Evolutionary conservation across 2,329 filamentous ascomycete species (phyloP), one percentile per base, ranked within the genome.

Genomic region (Eutypella sp.): DNA sequence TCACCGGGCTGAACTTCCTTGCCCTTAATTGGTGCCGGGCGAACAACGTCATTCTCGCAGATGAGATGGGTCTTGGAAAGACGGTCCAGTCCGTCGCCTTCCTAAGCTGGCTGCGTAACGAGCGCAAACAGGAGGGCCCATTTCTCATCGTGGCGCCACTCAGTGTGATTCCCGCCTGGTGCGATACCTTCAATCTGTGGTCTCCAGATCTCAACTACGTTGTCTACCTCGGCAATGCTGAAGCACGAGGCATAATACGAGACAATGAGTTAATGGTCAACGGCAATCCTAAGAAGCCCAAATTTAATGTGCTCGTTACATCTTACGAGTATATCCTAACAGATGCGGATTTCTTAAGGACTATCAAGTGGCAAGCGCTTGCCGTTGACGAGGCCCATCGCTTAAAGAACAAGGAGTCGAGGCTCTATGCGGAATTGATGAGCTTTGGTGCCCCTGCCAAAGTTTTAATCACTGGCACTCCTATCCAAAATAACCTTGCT

Each of bases 31-130:
- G 95, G 95, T 89, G 87, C 44, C 85, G 87, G 59, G 84, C 83
- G 45, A 93, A 93, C 66, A 99, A 97, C 58, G 93, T 97, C 61
- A 96, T 99, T 57, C 78, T 99, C 44, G 93, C 93, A 41, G 93
- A 99, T 63, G 93, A 99, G 69, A 99, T 99, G 93, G 93, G 93
- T 58, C 77, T 99, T 13, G 93, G 93, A 23, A 99, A 99, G 71
- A 99, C 93, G 0, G 93, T 99, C 0, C 93, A 99, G 69, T 96
- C 92, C 0, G 91, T 99, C 23, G 84, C 92, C 0, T 97, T 97
- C 65, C 85, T 99, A 66, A 96, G 92, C 64, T 99, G 93, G 92
- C 77, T 99, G 49, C 87, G 89, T 45, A 92, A 97, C 67, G 84
- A 90, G 47, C 83, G 92, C 55, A 78, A 78, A 41, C 93, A 99